Base-by-base conservation (phyloP, 2,329 filamentous ascomycete genomes). In the Trichoderma semiorbis region DNA sequence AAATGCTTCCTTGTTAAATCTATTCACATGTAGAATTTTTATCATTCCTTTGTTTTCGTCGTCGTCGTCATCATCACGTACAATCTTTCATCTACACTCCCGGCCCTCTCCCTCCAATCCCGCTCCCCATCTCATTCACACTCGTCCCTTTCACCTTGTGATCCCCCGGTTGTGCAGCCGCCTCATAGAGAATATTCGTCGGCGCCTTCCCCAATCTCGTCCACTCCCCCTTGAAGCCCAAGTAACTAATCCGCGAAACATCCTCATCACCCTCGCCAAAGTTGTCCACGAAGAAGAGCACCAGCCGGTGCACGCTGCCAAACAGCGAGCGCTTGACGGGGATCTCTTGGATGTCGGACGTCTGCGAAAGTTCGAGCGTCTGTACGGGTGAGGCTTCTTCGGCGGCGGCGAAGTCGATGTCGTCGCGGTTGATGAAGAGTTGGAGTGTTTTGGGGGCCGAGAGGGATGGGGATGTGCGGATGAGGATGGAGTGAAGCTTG, bases 201-300 rank as follows among this genome's bases (percentile, higher is more conserved):
- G 96, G 94, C 79, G 80, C 83, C 73, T 78, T 78, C 26, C 92
- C 96, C 78, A 97, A 82, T 79, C 91, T 90, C 88, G 96, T 96
- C 87, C 94, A 98, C 82, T 97, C 93, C 28, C 96, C 96, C 83
- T 93, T 95, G 85, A 99, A 98, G 1, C 93, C 96, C 71, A 98
- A 74, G 82, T 98, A 99, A 73, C 86, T 90, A 2, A 98, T 80
- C 63, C 90, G 87, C 58, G 93, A 95, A 70, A 92, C 90, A 70
- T 97, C 93, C 78, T 95, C 93, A 16, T 94, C 92, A 0, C 90
- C 93, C 62, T 89, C 88, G 76, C 90, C 88, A 82, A 95, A 97
- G 79, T 98, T 99, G 80, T 98, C 93, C 77, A 93, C 91, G 77
- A 98, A 92, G 84, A 98, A 98, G 64, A 99, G 85, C 16, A 91